phyloP scores from a whole-genome alignment of 2,329 filamentous ascomycete genomes.

The Cercospora sp. region DNA sequence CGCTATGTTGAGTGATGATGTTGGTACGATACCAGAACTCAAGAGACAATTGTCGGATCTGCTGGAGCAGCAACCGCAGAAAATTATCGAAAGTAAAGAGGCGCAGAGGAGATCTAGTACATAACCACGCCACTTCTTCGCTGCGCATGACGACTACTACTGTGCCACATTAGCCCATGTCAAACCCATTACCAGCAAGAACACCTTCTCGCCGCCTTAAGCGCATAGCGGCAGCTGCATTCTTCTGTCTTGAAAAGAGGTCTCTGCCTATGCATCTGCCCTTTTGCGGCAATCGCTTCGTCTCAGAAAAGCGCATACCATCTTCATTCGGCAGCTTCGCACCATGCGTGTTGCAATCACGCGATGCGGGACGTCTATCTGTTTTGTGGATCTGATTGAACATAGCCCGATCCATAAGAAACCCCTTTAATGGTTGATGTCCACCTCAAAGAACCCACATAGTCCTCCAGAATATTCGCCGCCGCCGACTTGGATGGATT shows the following conservation, averaged over 20 bases:
- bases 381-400: background rate
- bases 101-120: conserved; percentile 7
- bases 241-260: no score
- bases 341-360: background rate
- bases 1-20: conserved; percentile 19
- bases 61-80: background rate
- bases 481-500: background rate
- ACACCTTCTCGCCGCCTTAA: no score
- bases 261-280: no score
- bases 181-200: no score
- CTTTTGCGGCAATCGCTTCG: background rate
- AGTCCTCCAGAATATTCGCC: background rate
- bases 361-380: background rate
- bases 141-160: no score
- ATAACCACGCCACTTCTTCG: background rate
- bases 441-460: background rate
- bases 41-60: conserved; percentile 9
- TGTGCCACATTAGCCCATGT: no score
- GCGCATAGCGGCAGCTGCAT: no score
- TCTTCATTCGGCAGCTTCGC: background rate
- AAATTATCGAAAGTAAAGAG: background rate
- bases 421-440: background rate
- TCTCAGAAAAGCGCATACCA: background rate
- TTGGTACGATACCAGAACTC: conserved; percentile 1
- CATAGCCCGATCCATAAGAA: background rate